Percentiles rank a stretch among this genome's conserved stretches.
Evolutionary conservation across 352 stramenopile species (phyloP).

Genomic region (Hyaloperonospora brassicae): DNA sequence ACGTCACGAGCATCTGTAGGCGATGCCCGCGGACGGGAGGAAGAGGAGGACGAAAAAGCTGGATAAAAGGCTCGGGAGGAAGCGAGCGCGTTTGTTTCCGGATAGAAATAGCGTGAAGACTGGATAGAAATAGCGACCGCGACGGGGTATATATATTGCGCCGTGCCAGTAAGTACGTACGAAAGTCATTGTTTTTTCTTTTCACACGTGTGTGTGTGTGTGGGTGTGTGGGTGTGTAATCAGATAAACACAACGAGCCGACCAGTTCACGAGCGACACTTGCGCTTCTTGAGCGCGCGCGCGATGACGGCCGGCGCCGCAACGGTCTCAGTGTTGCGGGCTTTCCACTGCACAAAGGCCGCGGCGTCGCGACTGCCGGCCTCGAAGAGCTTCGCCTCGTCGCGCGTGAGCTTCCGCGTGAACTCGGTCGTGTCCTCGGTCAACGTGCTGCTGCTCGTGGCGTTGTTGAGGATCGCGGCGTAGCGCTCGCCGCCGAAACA

Average conservation of each 20-base stretch:
- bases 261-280: conserved; percentile 23
- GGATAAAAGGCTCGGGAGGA: too few species aligned
- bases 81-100: too few species aligned
- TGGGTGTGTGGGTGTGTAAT: too few species aligned
- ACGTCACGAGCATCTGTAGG: conserved; percentile 74
- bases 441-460: conserved; percentile 55
- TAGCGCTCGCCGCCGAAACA: conserved; percentile 73
- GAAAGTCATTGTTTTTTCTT: too few species aligned
- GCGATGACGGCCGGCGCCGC: conserved; percentile 44
- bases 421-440: conserved; percentile 83
- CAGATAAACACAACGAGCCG: too few species aligned
- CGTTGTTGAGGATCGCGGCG: conserved; percentile 70
- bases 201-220: too few species aligned
- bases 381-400: conserved; percentile 64
- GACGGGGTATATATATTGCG: too few species aligned
- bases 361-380: conserved; percentile 54
- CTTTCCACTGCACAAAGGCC: conserved; percentile 76
- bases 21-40: too few species aligned
- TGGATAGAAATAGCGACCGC: too few species aligned
- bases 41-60: too few species aligned
- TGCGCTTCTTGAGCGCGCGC: conserved; percentile 54
- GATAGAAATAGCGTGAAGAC: too few species aligned
- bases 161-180: too few species aligned
- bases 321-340: conserved; percentile 60
- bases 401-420: conserved; percentile 57